Evolutionary conservation across 148 eudicot genomes (phyloP), one percentile per base, ranked within the genome.

Genomic region (Camellia lanceoleosa): DNA sequence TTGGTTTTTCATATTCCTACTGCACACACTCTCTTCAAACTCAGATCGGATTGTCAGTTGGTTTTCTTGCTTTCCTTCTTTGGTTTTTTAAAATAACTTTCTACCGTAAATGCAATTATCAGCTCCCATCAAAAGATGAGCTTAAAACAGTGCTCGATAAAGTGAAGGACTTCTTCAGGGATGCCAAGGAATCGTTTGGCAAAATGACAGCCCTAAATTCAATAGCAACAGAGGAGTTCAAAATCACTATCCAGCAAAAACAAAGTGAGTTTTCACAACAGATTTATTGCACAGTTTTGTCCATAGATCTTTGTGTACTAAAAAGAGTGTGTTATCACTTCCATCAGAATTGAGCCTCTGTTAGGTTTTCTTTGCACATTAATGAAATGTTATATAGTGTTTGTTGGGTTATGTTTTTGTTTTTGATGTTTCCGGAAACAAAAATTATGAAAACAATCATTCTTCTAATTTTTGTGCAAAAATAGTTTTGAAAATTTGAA

Each of bases 71-170:
- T 30, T 77, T n/a, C 23, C 11, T 30, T 54, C 3, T 13, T 15
- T n/a, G 14, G 12, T 52, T 41, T 69, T n/a, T 44, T 30, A 30
- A 30, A 13, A 47, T 30, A 68, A 6, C 52, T 66, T 38, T 15
- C 43, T 59, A 52, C 18, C 30, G 46, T 0, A 23, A 58, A 16
- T 61, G 75, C 54, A 58, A 67, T 68, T 78, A 79, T 75, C 92
- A 96, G 99, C 93, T 96, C 68, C 99, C 99, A 66, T 87, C 84
- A 47, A 79, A 72, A 82, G 99, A 92, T 68, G 81, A 96, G 86
- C 98, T 96, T 49, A 93, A 89, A 89, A 92, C 97, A 49, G 99
- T 96, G 79, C 64, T 93, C 41, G 99, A 93, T 75, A 93, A 96
- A 60, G 99, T 93, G 69, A 87, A 87, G 80, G 99, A 93, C 83